Evolutionary conservation across 495 filamentous ascomycete species (phyloP).

Genomic region (Penicillium pulvis): DNA sequence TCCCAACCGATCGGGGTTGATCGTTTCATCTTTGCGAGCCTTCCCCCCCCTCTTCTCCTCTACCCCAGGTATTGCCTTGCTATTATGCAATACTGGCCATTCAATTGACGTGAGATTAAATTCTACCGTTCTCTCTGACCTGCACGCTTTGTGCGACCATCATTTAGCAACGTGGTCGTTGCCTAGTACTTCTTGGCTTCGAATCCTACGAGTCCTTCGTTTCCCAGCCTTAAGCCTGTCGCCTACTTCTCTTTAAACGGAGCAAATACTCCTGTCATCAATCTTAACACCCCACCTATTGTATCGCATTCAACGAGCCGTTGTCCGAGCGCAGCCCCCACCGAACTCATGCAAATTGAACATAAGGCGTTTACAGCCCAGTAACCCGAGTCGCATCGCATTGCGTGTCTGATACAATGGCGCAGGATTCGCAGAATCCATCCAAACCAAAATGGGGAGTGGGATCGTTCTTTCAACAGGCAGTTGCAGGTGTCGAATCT

Average conservation of each 20-base stretch:
- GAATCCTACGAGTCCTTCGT: slow-evolving; percentile 14
- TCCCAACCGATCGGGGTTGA: slow-evolving; percentile 25
- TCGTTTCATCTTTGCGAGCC: slow-evolving; percentile 17
- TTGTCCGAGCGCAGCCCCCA: slow-evolving; percentile 24
- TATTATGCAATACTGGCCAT: not conserved
- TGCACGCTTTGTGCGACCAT: slow-evolving; percentile 8
- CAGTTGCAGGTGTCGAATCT: slow-evolving; percentile 92
- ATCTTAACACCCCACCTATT: not conserved
- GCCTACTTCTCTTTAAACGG: not conserved
- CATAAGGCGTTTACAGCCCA: slow-evolving; percentile 25
- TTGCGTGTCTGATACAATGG: slow-evolving; percentile 31
- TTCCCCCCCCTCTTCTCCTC: slow-evolving; percentile 5
- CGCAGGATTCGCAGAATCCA: slow-evolving; percentile 35
- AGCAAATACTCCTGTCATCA: not conserved
- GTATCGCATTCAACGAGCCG: slow-evolving; percentile 8
- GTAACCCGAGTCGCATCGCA: slow-evolving; percentile 13
- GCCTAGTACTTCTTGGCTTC: slow-evolving; percentile 18
- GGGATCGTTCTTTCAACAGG: slow-evolving; percentile 85
- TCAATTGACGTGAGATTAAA: not conserved
- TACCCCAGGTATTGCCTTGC: not conserved
- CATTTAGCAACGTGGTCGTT: slow-evolving; percentile 19
- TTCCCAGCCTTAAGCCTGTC: slow-evolving; percentile 8
- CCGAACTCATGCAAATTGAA: slow-evolving; percentile 30
- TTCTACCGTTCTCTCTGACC: slow-evolving; percentile 1
- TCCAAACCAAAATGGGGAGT: slow-evolving; percentile 48